These are phyloP conservation scores for Amaranthus hypochondriacus DNA, from an alignment of 148 eudicot species.

Conservation along the genomic window DNA sequence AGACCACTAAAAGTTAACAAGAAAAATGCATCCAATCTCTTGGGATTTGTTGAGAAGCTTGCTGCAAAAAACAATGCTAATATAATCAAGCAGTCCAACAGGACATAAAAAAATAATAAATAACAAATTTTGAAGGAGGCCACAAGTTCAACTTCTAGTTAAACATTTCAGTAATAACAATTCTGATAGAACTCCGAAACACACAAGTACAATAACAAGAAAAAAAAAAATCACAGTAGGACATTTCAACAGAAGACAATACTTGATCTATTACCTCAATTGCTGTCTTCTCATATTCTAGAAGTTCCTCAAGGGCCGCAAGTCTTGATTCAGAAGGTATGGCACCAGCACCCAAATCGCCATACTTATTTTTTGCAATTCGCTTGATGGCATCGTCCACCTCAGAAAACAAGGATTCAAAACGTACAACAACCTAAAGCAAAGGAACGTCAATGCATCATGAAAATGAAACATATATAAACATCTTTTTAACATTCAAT, in stretches of 20 bases:
- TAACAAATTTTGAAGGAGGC: too few relatives aligned
- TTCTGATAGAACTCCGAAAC: too few relatives aligned
- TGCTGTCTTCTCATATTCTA: slow-evolving; percentile 61
- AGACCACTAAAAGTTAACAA: not conserved
- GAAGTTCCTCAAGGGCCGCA: slow-evolving; percentile 53
- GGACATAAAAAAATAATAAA: too few relatives aligned
- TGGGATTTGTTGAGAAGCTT: too few relatives aligned
- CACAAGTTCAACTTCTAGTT: too few relatives aligned
- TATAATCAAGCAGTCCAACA: too few relatives aligned
- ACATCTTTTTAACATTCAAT: not conserved
- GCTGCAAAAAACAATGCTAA: too few relatives aligned
- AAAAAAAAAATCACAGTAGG: too few relatives aligned
- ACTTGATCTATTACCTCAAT: slow-evolving; percentile 50
- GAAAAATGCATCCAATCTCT: too few relatives aligned
- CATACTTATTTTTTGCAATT: slow-evolving; percentile 47
- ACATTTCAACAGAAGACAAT: not conserved
- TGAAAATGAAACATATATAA: not conserved
- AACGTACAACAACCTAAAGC: slow-evolving; percentile 58
- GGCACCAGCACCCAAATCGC: slow-evolving; percentile 27
- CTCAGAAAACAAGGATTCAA: slow-evolving; percentile 74
- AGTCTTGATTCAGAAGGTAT: slow-evolving; percentile 44
- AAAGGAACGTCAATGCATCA: slow-evolving; percentile 4
- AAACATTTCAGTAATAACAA: too few relatives aligned
- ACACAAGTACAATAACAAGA: too few relatives aligned
- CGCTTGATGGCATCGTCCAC: slow-evolving; percentile 60